A percentile compares a stretch with the other conserved stretches of the same genome.
phyloP scores from a whole-genome alignment of 768 basidiomycete species.

The Sarcodon sp. region DNA sequence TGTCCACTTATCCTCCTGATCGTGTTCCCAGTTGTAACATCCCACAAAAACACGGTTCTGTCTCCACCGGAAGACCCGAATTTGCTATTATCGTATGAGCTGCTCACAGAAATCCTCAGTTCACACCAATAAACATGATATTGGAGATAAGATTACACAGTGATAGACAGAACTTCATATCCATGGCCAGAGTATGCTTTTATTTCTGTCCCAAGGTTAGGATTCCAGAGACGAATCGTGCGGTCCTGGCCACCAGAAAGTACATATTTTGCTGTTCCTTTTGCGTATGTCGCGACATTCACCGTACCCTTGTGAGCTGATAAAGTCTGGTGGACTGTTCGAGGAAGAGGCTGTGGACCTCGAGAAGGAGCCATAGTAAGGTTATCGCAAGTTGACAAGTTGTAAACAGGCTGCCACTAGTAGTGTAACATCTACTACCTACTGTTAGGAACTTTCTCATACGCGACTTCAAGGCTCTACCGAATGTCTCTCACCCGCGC shows the following conservation, averaged over 20 bases:
- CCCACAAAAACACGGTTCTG: slow-evolving; percentile 89
- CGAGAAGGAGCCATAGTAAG: slow-evolving; percentile 19
- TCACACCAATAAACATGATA: neutral
- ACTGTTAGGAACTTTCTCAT: too few relatives aligned
- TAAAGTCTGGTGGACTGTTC: slow-evolving; percentile 52
- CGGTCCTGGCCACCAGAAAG: slow-evolving; percentile 93
- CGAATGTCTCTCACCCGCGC: slow-evolving; percentile 10
- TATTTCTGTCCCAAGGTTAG: slow-evolving; percentile 74
- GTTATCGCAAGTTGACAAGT: too few relatives aligned
- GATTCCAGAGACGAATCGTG: slow-evolving; percentile 85
- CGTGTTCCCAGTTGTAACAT: slow-evolving; percentile 80
- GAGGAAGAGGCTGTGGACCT: slow-evolving; percentile 34
- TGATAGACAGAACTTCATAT: slow-evolving; percentile 86
- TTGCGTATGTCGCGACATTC: slow-evolving; percentile 85
- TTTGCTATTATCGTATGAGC: slow-evolving; percentile 86
- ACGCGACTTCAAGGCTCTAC: too few relatives aligned
- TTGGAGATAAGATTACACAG: slow-evolving; percentile 39
- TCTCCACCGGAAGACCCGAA: slow-evolving; percentile 94
- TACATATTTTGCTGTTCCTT: slow-evolving; percentile 77
- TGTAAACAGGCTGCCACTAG: too few relatives aligned
- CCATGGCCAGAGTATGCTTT: slow-evolving; percentile 87
- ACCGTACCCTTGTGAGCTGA: slow-evolving; percentile 70
- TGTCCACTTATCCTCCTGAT: slow-evolving; percentile 80
- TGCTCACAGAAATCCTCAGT: slow-evolving; percentile 15
- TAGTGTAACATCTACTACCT: too few relatives aligned